phyloP scores from a whole-genome alignment of 169 alveolate genomes.

The Plasmodium coatneyi region DNA sequence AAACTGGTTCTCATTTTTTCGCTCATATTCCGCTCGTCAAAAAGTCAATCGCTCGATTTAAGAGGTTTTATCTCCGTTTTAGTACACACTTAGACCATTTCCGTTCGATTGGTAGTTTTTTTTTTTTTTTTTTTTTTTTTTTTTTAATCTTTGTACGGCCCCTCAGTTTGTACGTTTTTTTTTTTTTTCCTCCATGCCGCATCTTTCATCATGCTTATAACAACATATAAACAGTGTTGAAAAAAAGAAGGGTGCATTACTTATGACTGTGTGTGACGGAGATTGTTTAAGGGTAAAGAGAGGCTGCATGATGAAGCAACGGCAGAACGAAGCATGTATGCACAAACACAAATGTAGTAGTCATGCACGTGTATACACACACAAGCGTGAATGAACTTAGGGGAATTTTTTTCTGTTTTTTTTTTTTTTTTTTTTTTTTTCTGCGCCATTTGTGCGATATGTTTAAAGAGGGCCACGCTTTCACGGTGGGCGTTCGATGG shows the following conservation, averaged over 20 bases:
- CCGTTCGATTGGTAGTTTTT: neutral
- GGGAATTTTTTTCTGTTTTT: no score
- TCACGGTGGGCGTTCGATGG: neutral
- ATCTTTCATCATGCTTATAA: neutral
- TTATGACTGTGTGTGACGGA: no score
- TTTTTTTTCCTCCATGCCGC: neutral
- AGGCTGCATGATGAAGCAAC: neutral
- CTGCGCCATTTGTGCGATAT: neutral
- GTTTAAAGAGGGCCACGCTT: neutral
- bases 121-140: neutral
- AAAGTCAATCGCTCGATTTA: neutral
- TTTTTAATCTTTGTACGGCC: neutral
- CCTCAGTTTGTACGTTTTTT: neutral
- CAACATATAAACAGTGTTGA: neutral
- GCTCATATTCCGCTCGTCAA: neutral
- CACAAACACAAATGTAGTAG: neutral
- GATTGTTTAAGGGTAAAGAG: neutral
- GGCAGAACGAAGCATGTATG: neutral
- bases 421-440: neutral
- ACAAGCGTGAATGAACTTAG: no score
- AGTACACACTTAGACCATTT: neutral
- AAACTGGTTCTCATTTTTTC: conserved; percentile 38
- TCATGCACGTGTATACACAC: neutral
- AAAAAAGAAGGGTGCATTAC: neutral
- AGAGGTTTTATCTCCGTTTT: neutral